These are phyloP conservation scores for Rutstroemia sp. DNA, from an alignment of 2,329 filamentous ascomycete genomes.

Conservation along the genomic window DNA sequence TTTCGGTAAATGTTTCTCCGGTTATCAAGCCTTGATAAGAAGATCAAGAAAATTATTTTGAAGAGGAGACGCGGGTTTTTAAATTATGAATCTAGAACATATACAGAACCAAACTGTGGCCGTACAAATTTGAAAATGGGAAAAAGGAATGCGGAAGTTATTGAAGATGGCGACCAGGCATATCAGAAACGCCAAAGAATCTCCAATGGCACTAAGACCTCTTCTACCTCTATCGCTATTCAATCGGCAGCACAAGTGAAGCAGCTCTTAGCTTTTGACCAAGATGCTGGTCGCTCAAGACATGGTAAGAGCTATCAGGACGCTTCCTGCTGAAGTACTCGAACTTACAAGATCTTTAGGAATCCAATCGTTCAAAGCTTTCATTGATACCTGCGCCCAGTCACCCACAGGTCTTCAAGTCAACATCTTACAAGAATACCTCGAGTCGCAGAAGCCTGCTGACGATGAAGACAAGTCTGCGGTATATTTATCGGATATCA, in stretches of 20 bases:
- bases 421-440: constrained; percentile 61
- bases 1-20: not conserved
- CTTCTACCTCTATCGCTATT: constrained; percentile 43
- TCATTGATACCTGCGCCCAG: constrained; percentile 60
- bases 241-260: constrained; percentile 58
- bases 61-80: not conserved
- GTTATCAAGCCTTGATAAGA: constrained; percentile 10
- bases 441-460: constrained; percentile 47
- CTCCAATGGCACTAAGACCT: constrained; percentile 39
- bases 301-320: constrained; percentile 43
- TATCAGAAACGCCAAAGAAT: constrained; percentile 31
- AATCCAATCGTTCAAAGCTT: constrained; percentile 60
- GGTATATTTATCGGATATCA: constrained; percentile 67
- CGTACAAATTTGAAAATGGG: constrained; percentile 19
- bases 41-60: constrained; percentile 11
- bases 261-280: constrained; percentile 61
- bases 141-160: constrained; percentile 25
- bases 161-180: constrained; percentile 25
- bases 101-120: not conserved
- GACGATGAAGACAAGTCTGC: constrained; percentile 47
- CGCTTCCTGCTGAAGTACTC: not conserved
- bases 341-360: constrained; percentile 34
- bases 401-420: constrained; percentile 41
- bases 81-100: not conserved
- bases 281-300: constrained; percentile 59